Conservation (phyloP, 768 basidiomycete species). For the Rhodocollybia butyracea region DNA sequence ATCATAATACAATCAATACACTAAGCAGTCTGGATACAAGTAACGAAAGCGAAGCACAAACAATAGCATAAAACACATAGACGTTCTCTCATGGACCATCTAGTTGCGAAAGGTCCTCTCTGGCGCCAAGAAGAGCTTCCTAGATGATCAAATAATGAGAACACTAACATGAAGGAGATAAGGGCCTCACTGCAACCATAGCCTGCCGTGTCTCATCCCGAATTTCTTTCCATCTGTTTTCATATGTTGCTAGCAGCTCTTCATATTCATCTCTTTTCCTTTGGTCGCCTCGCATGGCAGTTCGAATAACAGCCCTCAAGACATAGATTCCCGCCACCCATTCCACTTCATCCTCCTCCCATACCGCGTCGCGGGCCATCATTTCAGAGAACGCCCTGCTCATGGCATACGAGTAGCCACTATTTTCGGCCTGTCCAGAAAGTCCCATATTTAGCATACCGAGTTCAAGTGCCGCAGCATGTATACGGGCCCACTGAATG, state of each 20-base stretch:
- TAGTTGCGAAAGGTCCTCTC: constrained; percentile 50
- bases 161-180: background rate
- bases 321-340: constrained; percentile 66
- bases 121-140: constrained; percentile 50
- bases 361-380: constrained; percentile 63
- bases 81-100: constrained; percentile 21
- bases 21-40: background rate
- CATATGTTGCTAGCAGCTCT: constrained; percentile 52
- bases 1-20: too few relatives aligned
- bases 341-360: constrained; percentile 65
- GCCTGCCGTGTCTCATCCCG: constrained; percentile 64
- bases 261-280: constrained; percentile 52
- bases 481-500: constrained; percentile 65
- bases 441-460: constrained; percentile 43
- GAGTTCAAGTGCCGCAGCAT: constrained; percentile 60
- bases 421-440: constrained; percentile 34
- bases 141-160: constrained; percentile 16
- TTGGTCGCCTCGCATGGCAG: constrained; percentile 43
- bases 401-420: constrained; percentile 40
- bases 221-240: constrained; percentile 69
- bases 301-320: constrained; percentile 54
- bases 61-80: background rate
- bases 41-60: background rate
- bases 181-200: constrained; percentile 49
- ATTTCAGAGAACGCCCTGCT: constrained; percentile 52